Evolutionary conservation across 345 rosid genomes (phyloP).

Genomic region (Moringa oleifera): DNA sequence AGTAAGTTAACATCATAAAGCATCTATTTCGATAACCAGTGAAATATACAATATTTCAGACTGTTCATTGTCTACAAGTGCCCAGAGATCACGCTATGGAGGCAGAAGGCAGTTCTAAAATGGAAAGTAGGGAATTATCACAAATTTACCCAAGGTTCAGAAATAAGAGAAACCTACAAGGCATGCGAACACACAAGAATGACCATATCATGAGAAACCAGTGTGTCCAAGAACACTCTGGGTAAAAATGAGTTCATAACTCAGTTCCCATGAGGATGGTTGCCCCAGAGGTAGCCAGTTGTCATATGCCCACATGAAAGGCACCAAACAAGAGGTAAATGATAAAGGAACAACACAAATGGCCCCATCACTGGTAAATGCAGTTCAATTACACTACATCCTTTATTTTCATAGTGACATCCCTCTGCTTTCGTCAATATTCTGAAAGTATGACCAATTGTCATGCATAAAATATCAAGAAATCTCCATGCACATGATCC

Average conservation of each 20-base stretch:
- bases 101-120: not conserved
- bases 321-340: not conserved
- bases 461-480: not conserved
- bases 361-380: not conserved
- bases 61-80: no score
- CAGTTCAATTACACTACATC: no score
- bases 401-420: not conserved
- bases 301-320: not conserved
- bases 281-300: not conserved
- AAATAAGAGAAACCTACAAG: not conserved
- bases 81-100: no score
- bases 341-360: not conserved
- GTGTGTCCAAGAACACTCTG: not conserved
- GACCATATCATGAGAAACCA: not conserved
- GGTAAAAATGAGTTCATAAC: not conserved
- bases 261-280: not conserved
- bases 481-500: not conserved
- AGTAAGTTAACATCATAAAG: not conserved
- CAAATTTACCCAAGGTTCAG: not conserved
- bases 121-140: not conserved
- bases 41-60: no score
- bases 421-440: not conserved
- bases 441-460: no score
- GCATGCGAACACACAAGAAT: not conserved
- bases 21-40: no score